Evolutionary conservation across 2,329 filamentous ascomycete genomes (phyloP).

Genomic region (Colletotrichum sublineola): DNA sequence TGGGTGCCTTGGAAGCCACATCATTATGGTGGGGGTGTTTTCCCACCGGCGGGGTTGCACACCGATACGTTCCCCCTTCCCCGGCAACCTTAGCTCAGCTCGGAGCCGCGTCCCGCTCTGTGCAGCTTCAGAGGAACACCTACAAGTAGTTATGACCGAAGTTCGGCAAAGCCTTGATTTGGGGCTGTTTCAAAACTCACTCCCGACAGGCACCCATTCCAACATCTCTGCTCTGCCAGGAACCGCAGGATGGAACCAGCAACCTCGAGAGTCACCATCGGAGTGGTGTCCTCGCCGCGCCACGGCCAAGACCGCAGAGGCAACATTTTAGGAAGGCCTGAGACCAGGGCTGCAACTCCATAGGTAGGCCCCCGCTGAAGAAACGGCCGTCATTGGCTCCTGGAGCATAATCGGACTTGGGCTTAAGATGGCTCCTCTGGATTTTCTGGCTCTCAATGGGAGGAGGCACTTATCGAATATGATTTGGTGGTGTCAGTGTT

Average conservation of each 20-base stretch:
- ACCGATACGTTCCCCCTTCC: neutral
- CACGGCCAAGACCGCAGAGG: neutral
- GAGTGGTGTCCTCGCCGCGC: neutral
- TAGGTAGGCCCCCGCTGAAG: neutral
- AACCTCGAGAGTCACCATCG: neutral
- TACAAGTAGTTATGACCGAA: neutral
- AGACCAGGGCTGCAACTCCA: neutral
- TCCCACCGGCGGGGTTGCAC: slow-evolving; percentile 23
- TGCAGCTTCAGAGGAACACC: neutral
- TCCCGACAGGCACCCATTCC: neutral
- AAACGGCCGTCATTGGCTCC: neutral
- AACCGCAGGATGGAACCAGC: neutral
- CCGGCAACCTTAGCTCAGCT: slow-evolving; percentile 33
- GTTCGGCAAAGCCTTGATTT: no score
- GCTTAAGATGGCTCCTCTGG: neutral
- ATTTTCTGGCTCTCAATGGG: no score
- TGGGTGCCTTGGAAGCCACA: slow-evolving; percentile 33
- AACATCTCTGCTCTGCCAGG: neutral
- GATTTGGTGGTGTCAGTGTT: neutral
- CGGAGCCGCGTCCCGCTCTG: slow-evolving; percentile 43
- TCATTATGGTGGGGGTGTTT: slow-evolving; percentile 28
- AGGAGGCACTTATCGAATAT: neutral
- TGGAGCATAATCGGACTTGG: neutral
- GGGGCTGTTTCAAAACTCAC: no score
- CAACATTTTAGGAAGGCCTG: neutral